Percentiles rank a stretch among this genome's conserved stretches.
phyloP scores from a whole-genome alignment of 768 basidiomycete species.

The Lactarius trivialis region DNA sequence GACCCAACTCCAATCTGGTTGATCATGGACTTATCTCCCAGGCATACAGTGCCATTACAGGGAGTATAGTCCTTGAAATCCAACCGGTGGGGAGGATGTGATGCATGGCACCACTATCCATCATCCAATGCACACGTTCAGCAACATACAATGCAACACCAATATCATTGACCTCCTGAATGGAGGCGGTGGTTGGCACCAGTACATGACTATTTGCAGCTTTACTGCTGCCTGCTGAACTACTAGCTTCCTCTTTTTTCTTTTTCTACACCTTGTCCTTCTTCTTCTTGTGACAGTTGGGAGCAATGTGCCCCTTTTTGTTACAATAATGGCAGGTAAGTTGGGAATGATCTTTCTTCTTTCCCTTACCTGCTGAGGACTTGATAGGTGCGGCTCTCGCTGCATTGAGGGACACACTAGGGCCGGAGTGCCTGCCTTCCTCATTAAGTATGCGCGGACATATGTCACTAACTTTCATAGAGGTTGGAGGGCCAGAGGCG shows the following conservation, averaged over 20 bases:
- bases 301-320: too few relatives aligned
- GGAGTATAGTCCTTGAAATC: not conserved
- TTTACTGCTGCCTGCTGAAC: too few relatives aligned
- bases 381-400: not conserved
- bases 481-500: not conserved
- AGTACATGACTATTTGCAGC: not conserved
- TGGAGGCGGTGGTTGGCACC: not conserved
- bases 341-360: too few relatives aligned
- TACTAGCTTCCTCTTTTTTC: not conserved
- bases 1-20: not conserved
- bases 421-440: not conserved
- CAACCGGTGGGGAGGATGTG: not conserved
- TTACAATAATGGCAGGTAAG: too few relatives aligned
- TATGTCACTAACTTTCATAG: too few relatives aligned
- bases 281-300: not conserved
- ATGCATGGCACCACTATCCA: not conserved
- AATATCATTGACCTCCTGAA: not conserved
- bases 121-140: not conserved
- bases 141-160: not conserved
- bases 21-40: not conserved
- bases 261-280: not conserved
- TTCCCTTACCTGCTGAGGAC: not conserved
- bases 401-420: not conserved
- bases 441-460: not conserved
- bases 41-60: not conserved